Conservation (phyloP, 1,284 basidiomycete genomes). For the Ustilago sp. region DNA sequence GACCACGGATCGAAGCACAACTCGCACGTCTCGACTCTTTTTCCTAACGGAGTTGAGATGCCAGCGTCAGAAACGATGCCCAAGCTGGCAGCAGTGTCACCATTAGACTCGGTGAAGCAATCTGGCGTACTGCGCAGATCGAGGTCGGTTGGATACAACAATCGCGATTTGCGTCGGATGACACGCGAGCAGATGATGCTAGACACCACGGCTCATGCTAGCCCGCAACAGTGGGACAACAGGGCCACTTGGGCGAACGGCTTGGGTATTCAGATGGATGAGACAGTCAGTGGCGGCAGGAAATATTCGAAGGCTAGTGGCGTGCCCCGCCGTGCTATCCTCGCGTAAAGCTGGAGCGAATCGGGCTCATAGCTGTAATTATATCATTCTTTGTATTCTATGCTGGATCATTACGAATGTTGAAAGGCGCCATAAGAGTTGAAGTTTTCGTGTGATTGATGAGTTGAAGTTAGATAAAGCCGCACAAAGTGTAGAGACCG, state of each 20-base stretch:
- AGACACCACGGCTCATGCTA: conserved; percentile 12
- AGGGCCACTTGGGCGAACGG: neutral
- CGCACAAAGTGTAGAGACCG: too few species aligned
- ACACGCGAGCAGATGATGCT: conserved; percentile 25
- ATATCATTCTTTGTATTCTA: conserved; percentile 2
- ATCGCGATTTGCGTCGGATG: conserved; percentile 16
- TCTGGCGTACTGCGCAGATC: conserved; percentile 15
- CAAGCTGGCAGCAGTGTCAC: conserved; percentile 14
- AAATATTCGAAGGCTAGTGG: conserved; percentile 9
- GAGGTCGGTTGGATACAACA: conserved; percentile 24
- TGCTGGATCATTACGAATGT: neutral
- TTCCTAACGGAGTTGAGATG: conserved; percentile 8
- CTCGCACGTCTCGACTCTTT: neutral
- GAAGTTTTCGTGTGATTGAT: too few species aligned
- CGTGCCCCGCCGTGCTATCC: conserved; percentile 9
- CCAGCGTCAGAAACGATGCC: conserved; percentile 21
- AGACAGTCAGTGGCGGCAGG: neutral
- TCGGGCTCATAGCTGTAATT: neutral
- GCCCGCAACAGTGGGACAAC: neutral
- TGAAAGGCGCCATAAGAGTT: conserved; percentile 3
- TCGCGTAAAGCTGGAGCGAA: conserved; percentile 4
- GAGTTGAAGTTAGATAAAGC: too few species aligned
- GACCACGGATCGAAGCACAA: conserved; percentile 3
- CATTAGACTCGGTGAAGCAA: conserved; percentile 23
- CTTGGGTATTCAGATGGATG: conserved; percentile 22